phyloP scores from a whole-genome alignment of 2,329 filamentous ascomycete genomes.

The Nothomitra cinnamomea region DNA sequence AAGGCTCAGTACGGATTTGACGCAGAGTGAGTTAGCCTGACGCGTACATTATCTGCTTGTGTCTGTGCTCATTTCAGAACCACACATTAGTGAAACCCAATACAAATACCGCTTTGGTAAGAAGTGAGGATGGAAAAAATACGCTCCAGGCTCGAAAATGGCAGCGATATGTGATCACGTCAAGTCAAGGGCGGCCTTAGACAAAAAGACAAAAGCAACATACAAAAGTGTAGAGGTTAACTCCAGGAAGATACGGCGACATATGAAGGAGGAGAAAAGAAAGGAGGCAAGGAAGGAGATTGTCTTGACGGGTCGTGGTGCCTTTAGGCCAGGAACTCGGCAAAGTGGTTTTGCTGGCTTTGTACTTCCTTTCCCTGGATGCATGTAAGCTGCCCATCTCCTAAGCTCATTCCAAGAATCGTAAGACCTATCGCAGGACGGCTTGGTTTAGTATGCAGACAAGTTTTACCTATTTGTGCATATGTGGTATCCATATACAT shows the following conservation, averaged over 20 bases:
- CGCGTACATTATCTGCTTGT: background rate
- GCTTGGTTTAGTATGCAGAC: too few relatives aligned
- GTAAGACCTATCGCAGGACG: too few relatives aligned
- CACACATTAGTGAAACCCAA: slow-evolving; percentile 14
- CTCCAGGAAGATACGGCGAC: slow-evolving; percentile 14
- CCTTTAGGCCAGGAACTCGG: slow-evolving; percentile 1
- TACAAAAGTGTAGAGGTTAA: slow-evolving; percentile 16
- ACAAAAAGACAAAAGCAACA: slow-evolving; percentile 11
- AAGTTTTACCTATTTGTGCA: too few relatives aligned
- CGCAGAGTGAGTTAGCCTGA: slow-evolving; percentile 3
- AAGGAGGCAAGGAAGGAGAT: slow-evolving; percentile 8
- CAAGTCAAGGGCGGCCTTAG: slow-evolving; percentile 11
- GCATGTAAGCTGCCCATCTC: slow-evolving; percentile 10
- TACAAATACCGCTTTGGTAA: slow-evolving; percentile 19
- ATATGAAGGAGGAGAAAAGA: slow-evolving; percentile 13
- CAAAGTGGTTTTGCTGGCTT: slow-evolving; percentile 1
- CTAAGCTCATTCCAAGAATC: too few relatives aligned
- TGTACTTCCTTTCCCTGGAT: slow-evolving; percentile 8
- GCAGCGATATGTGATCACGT: slow-evolving; percentile 9
- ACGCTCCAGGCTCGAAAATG: slow-evolving; percentile 13
- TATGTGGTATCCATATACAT: too few relatives aligned
- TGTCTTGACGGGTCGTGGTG: slow-evolving; percentile 3
- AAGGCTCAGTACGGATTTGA: slow-evolving; percentile 8
- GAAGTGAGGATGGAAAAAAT: slow-evolving; percentile 19
- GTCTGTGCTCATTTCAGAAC: slow-evolving; percentile 12